These are phyloP conservation scores for Arabis alpina DNA, from an alignment of 345 rosid genomes.

Conservation along the genomic window DNA sequence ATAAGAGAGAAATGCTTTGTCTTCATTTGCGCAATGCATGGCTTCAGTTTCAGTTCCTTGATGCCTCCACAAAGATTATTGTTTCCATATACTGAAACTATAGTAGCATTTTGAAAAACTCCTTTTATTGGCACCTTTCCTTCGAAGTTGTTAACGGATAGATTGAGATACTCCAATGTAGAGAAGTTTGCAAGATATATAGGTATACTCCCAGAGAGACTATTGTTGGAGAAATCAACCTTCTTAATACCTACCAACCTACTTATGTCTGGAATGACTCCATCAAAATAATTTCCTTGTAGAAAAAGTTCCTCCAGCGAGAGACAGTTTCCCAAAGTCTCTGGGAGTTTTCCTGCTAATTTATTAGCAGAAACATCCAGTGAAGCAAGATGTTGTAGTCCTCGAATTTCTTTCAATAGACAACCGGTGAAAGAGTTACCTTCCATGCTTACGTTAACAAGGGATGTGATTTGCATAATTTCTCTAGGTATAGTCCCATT, in stretches of 20 bases:
- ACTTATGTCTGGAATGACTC: conserved; percentile 1
- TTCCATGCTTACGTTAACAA: not conserved
- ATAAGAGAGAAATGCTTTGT: not conserved
- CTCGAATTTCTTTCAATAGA: not conserved
- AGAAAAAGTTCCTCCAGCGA: not conserved
- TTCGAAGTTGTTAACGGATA: not conserved
- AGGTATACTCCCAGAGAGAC: conserved; percentile 24
- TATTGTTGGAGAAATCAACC: not conserved
- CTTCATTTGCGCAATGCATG: not conserved
- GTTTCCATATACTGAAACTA: not conserved
- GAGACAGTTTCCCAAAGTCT: conserved; percentile 3
- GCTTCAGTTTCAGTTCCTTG: not conserved
- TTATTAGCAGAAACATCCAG: not conserved
- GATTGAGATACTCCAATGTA: not conserved
- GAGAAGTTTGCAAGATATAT: conserved; percentile 22
- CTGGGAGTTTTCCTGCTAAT: not conserved
- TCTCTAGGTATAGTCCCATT: conserved; percentile 7
- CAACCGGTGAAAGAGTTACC: not conserved
- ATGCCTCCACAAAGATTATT: conserved; percentile 1
- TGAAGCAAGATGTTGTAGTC: not conserved
- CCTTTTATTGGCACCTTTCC: conserved; percentile 1
- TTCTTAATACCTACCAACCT: not conserved
- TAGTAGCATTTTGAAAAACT: not conserved
- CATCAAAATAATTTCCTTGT: conserved; percentile 19
- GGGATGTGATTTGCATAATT: not conserved